Percentiles rank a stretch among this genome's conserved stretches.
phyloP scores from a whole-genome alignment of 345 rosid genomes.

The Orychophragmus violaceus region DNA sequence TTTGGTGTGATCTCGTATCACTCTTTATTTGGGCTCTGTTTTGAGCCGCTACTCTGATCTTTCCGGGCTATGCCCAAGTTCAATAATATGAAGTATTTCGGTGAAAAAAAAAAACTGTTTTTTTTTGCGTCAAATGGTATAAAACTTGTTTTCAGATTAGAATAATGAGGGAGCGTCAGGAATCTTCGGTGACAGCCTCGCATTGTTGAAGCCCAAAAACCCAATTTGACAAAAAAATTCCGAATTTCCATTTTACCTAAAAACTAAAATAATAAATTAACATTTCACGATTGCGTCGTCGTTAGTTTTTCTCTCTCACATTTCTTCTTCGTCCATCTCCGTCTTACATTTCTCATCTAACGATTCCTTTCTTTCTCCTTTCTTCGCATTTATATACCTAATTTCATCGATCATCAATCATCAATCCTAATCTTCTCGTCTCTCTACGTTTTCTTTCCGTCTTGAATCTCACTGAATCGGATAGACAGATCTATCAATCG shows the following conservation, averaged over 20 bases:
- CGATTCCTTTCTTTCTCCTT: conserved; percentile 7
- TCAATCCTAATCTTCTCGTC: background rate
- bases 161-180: too few species aligned
- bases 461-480: background rate
- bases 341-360: background rate
- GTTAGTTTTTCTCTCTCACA: background rate
- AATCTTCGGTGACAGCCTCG: too few species aligned
- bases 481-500: background rate
- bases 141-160: too few species aligned
- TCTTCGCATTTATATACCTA: background rate
- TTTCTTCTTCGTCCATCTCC: background rate
- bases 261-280: background rate
- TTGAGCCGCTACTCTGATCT: too few species aligned
- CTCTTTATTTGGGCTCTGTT: too few species aligned
- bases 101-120: too few species aligned
- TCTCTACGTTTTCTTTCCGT: background rate
- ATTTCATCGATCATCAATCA: background rate
- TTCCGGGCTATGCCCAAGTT: too few species aligned
- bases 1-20: too few species aligned
- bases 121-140: too few species aligned
- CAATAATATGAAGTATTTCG: too few species aligned
- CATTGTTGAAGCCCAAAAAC: background rate
- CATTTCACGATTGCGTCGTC: background rate
- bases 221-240: background rate
- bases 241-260: background rate